A percentile compares a stretch with the other conserved stretches of the same genome.
Conservation (phyloP, 225 moss, liverwort and hornwort species). For the Rhytidiadelphus loreus region DNA sequence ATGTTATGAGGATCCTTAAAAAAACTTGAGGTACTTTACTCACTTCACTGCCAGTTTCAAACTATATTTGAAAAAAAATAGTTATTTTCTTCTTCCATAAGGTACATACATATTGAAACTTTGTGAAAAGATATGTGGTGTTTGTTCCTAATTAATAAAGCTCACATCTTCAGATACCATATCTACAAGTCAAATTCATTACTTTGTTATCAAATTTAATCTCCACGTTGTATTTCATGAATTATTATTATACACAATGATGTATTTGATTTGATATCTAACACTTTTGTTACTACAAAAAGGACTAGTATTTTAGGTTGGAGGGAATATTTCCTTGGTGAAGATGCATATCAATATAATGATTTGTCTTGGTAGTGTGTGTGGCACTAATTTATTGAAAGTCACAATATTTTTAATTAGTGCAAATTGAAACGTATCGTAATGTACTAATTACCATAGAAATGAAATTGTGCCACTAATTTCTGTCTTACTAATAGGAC, state of each 20-base stretch:
- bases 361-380: background rate
- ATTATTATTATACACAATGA: background rate
- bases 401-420: background rate
- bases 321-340: background rate
- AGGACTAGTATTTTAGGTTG: background rate
- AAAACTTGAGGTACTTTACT: no score
- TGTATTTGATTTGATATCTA: background rate
- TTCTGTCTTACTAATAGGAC: background rate
- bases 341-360: rapidly evolving
- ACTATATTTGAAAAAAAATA: no score
- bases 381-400: background rate
- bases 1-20: no score
- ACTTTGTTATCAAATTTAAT: background rate
- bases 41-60: no score
- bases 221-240: background rate
- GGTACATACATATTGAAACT: no score
- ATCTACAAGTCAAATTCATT: no score
- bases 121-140: no score
- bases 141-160: no score
- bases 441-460: background rate
- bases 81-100: no score
- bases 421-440: background rate
- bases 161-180: no score
- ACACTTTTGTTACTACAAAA: background rate
- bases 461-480: background rate